A percentile compares a stretch with the other conserved stretches of the same genome.
Evolutionary conservation across 192 early-diverging fungal species (phyloP).

Genomic region (Coemansia sp.): DNA sequence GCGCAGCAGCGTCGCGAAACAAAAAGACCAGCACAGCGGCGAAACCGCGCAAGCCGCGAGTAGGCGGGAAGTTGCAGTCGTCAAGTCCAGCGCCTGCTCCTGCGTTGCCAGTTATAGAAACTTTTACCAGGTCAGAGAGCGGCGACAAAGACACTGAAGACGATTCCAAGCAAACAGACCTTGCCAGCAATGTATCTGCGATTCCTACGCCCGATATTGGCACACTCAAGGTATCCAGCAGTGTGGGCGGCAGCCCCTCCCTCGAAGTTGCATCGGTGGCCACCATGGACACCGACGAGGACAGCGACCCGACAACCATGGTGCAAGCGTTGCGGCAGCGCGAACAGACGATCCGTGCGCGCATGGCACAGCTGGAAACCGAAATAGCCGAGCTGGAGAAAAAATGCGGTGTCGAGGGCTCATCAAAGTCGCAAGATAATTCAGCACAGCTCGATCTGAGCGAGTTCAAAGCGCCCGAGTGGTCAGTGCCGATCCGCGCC

Average conservation of each 20-base stretch:
- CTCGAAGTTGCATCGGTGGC: slow-evolving; percentile 14
- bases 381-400: slow-evolving; percentile 60
- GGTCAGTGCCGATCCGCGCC: slow-evolving; percentile 93
- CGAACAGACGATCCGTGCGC: slow-evolving; percentile 59
- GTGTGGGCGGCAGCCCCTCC: slow-evolving; percentile 16
- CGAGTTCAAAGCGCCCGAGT: slow-evolving; percentile 86
- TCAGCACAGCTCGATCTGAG: slow-evolving; percentile 57
- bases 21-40: slow-evolving; percentile 5
- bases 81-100: slow-evolving; percentile 18
- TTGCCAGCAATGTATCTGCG: slow-evolving; percentile 10
- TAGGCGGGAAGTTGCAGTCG: background rate
- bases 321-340: slow-evolving; percentile 48
- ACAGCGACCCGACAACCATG: slow-evolving; percentile 4
- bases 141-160: slow-evolving; percentile 28
- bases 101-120: background rate
- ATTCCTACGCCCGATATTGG: slow-evolving; percentile 49
- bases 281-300: slow-evolving; percentile 10
- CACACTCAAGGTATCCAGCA: slow-evolving; percentile 32
- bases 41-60: slow-evolving; percentile 33
- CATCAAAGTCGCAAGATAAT: slow-evolving; percentile 12
- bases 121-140: slow-evolving; percentile 4
- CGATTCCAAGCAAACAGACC: slow-evolving; percentile 1
- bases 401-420: slow-evolving; percentile 46
- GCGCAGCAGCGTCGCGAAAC: background rate
- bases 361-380: slow-evolving; percentile 57